Evolutionary conservation across 768 basidiomycete genomes (phyloP).

Genomic region (Amanita jacksonii): DNA sequence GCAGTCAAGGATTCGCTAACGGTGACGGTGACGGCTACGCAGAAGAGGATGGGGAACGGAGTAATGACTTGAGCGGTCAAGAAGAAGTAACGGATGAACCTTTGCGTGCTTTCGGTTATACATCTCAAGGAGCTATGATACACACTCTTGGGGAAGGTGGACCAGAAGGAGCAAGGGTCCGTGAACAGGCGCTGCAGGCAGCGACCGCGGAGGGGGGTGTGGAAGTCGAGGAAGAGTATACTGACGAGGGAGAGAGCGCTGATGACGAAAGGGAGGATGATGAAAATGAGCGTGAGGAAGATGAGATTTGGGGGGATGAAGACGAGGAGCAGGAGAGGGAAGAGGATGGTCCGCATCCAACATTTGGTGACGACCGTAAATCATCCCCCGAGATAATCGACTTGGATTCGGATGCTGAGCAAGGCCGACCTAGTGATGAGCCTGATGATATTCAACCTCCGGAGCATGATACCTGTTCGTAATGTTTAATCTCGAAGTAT

Average conservation of each 20-base stretch:
- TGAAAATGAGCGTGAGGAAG: slow-evolving; percentile 12
- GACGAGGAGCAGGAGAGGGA: slow-evolving; percentile 9
- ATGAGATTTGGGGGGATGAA: slow-evolving; percentile 10
- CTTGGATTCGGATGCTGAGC: slow-evolving; percentile 17
- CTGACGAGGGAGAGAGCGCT: slow-evolving; percentile 16
- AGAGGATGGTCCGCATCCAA: slow-evolving; percentile 6
- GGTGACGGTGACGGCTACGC: no score
- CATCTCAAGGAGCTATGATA: neutral
- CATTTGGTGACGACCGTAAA: neutral
- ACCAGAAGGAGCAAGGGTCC: no score
- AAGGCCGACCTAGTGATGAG: slow-evolving; percentile 9
- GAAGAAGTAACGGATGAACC: neutral
- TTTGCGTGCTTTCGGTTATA: neutral
- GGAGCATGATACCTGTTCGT: slow-evolving; percentile 23
- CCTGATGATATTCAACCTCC: slow-evolving; percentile 24
- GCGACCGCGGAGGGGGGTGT: slow-evolving; percentile 22
- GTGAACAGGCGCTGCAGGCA: slow-evolving; percentile 12
- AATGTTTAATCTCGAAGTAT: slow-evolving; percentile 1
- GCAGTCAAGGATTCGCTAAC: slow-evolving; percentile 3
- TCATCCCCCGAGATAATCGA: slow-evolving; percentile 12
- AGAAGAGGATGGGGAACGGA: neutral
- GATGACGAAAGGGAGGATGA: slow-evolving; percentile 14
- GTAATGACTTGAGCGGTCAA: neutral
- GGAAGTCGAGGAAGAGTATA: slow-evolving; percentile 16
- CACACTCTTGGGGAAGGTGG: no score